Evolutionary conservation across 2,329 filamentous ascomycete genomes (phyloP), one percentile per base, ranked within the genome.

Genomic region (Escovopsis sp.): DNA sequence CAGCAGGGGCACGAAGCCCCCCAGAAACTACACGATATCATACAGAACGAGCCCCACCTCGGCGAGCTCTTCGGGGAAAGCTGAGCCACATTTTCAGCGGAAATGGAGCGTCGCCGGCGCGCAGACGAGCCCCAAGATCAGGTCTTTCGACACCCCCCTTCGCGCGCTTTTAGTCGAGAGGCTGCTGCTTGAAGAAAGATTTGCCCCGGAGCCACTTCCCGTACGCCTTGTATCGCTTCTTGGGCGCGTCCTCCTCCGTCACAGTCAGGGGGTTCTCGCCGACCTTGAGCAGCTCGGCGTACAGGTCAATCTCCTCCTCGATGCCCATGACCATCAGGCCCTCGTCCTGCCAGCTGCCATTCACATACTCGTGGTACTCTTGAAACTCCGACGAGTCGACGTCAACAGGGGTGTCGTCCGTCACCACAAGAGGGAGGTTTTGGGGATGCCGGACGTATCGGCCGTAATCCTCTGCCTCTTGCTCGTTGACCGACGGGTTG

Each of bases 201-300:
- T 95, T 96, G 14, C 89, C 89, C 47, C 79, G 74, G 55, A 98
- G 68, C 89, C 91, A 98, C 63, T 95, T 93, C 53, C 81, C 69
- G 62, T 98, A 98, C 9, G 88, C 84, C 64, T 94, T 96, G 61
- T 98, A 98, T 51, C 91, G 71, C 71, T 96, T 95, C 72, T 94
- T 96, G 34, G 74, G 72, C 37, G 79, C 72, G 59, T 96, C 91
- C 54, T 93, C 88, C 36, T 88, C 81, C 1, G 79, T 80, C 12
- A 96, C 89, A 2, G 85, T 93, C 40, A 98, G 64, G 14, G 86
- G 85, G 52, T 94, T 85, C 46, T 91, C 83, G 5, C 74, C 76
- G 11, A 91, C 75, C 35, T 72, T 74, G 43, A 95, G 59, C 53
- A 91, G 81, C 47, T 91, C 84, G 27, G 68, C 68, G 59, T 93